Conservation (phyloP, 768 basidiomycete genomes). For the Leucosporidium yakuticum region DNA sequence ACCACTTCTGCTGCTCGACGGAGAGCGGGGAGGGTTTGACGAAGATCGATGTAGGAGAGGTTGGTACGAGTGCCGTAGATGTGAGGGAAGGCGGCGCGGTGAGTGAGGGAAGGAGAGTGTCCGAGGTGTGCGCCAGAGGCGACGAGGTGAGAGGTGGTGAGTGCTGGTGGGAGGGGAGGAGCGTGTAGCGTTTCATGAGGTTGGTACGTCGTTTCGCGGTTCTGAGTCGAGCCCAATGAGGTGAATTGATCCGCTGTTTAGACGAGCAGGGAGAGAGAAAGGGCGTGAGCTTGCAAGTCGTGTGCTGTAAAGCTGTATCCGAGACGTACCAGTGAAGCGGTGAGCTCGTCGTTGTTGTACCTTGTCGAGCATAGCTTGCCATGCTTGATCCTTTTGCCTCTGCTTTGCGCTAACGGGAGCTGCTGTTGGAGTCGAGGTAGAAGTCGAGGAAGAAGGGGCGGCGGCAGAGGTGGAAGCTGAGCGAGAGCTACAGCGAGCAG, state of each 20-base stretch:
- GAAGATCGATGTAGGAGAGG: slow-evolving; percentile 80
- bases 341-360: slow-evolving; percentile 18
- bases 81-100: slow-evolving; percentile 83
- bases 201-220: slow-evolving; percentile 61
- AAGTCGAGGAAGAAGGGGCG: background rate
- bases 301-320: background rate
- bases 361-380: slow-evolving; percentile 15
- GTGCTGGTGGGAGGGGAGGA: slow-evolving; percentile 55
- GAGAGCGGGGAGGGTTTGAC: slow-evolving; percentile 84
- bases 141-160: slow-evolving; percentile 80
- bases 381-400: slow-evolving; percentile 10
- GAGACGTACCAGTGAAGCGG: background rate
- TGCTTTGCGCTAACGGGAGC: slow-evolving; percentile 4
- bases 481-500: background rate
- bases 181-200: slow-evolving; percentile 64
- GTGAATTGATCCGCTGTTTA: slow-evolving; percentile 24
- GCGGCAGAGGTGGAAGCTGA: slow-evolving; percentile 1
- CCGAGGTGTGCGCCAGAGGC: slow-evolving; percentile 93
- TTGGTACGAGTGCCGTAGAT: slow-evolving; percentile 86
- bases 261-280: background rate
- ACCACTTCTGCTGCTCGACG: slow-evolving; percentile 84
- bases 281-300: background rate
- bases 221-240: slow-evolving; percentile 71
- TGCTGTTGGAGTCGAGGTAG: background rate
- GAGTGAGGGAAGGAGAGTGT: slow-evolving; percentile 70